Evolutionary conservation across 305 asterid genomes (phyloP).

Genomic region (Fraxinus floribunda): DNA sequence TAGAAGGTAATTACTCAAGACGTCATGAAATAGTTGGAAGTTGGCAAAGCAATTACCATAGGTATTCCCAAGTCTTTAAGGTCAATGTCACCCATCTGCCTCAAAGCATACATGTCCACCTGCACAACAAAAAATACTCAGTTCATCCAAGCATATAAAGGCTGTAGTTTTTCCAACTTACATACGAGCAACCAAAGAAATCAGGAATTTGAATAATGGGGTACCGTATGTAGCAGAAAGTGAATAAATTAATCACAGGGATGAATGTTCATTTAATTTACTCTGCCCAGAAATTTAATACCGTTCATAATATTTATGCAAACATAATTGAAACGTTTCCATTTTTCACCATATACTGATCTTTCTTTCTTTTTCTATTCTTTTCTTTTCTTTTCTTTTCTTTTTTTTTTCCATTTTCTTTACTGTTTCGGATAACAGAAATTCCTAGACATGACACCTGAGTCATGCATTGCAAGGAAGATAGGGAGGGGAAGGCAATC

Average conservation of each 20-base stretch:
- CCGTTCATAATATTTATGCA: neutral
- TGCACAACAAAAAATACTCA: constrained; percentile 37
- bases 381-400: neutral
- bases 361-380: neutral
- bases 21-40: neutral
- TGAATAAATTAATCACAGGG: neutral
- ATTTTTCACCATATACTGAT: neutral
- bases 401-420: neutral
- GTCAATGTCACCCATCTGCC: constrained; percentile 83
- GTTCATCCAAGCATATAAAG: neutral
- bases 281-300: constrained; percentile 3
- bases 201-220: neutral
- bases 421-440: neutral
- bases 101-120: constrained; percentile 93
- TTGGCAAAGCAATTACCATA: constrained; percentile 55
- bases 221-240: constrained; percentile 6
- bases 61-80: constrained; percentile 91
- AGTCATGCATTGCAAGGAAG: constrained; percentile 21
- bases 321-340: neutral
- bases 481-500: neutral
- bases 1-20: neutral
- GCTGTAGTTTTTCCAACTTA: neutral
- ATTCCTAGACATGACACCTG: constrained; percentile 8
- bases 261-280: neutral
- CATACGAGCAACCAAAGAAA: neutral